Evolutionary conservation across 805 yeast species (phyloP).

Genomic region (Wickerhamomyces xylosicus): DNA sequence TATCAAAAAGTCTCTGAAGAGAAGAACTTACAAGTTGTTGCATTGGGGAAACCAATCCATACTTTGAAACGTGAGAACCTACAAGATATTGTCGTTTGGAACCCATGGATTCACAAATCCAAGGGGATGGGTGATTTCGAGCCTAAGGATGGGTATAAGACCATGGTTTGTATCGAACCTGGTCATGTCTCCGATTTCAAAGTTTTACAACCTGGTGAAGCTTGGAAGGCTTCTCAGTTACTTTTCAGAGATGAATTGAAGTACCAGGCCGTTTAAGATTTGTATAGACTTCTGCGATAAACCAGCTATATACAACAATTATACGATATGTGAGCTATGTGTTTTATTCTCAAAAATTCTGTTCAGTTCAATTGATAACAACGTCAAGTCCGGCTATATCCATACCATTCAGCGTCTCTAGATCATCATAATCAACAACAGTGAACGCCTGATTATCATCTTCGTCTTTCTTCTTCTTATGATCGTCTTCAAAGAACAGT

Average conservation of each 20-base stretch:
- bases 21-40: slow-evolving; percentile 57
- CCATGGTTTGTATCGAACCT: slow-evolving; percentile 93
- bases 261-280: slow-evolving; percentile 37
- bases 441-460: too few species aligned
- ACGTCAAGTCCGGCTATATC: too few species aligned
- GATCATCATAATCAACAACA: too few species aligned
- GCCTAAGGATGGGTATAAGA: slow-evolving; percentile 74
- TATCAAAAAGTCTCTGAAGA: slow-evolving; percentile 50
- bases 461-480: too few species aligned
- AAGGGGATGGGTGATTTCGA: slow-evolving; percentile 77
- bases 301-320: too few species aligned
- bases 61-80: slow-evolving; percentile 56
- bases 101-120: slow-evolving; percentile 89
- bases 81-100: slow-evolving; percentile 83
- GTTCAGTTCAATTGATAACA: too few species aligned
- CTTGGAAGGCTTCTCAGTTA: slow-evolving; percentile 68
- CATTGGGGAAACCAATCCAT: slow-evolving; percentile 60
- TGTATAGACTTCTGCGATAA: too few species aligned
- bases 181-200: slow-evolving; percentile 74
- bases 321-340: too few species aligned
- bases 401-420: too few species aligned
- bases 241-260: slow-evolving; percentile 46
- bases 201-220: slow-evolving; percentile 54
- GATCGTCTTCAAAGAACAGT: too few species aligned
- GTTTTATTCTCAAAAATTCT: too few species aligned